Percentiles rank a stretch among this genome's conserved stretches.
Evolutionary conservation across 805 yeast species (phyloP).

Genomic region (Candida glaebosa): DNA sequence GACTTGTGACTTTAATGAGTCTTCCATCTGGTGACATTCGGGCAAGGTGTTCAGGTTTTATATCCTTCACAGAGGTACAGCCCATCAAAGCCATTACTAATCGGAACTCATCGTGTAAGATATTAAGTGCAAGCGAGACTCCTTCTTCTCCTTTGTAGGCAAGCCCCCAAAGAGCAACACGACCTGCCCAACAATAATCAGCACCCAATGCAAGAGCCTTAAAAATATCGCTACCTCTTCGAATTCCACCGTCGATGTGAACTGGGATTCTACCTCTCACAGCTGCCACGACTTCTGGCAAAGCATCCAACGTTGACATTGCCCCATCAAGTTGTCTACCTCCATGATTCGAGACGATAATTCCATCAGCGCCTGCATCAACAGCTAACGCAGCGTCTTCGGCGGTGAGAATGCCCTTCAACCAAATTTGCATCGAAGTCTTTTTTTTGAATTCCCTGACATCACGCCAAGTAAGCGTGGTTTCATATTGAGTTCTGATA

Average conservation of each 20-base stretch:
- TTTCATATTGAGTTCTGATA: neutral
- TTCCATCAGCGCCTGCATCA: constrained; percentile 67
- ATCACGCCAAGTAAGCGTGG: constrained; percentile 26
- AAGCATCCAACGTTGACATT: constrained; percentile 66
- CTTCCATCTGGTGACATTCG: neutral
- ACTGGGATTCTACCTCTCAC: constrained; percentile 51
- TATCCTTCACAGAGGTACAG: constrained; percentile 53
- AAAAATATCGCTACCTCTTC: constrained; percentile 62
- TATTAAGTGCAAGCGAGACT: constrained; percentile 52
- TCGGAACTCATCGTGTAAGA: constrained; percentile 64
- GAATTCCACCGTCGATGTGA: constrained; percentile 64
- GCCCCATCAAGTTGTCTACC: constrained; percentile 85
- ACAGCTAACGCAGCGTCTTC: constrained; percentile 76
- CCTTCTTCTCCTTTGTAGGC: constrained; percentile 63
- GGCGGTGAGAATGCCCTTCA: constrained; percentile 76
- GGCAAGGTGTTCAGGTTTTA: constrained; percentile 15
- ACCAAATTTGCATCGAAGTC: constrained; percentile 43
- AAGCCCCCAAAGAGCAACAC: constrained; percentile 62
- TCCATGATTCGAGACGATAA: constrained; percentile 83
- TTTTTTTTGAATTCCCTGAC: constrained; percentile 16
- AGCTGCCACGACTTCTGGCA: constrained; percentile 70
- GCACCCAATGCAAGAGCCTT: constrained; percentile 71
- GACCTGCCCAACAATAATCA: constrained; percentile 63
- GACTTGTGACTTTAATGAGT: neutral
- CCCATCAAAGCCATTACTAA: constrained; percentile 82